These are phyloP conservation scores for Lunasporangiospora selenospora DNA, from an alignment of 192 early-diverging fungal genomes.

Conservation along the genomic window DNA sequence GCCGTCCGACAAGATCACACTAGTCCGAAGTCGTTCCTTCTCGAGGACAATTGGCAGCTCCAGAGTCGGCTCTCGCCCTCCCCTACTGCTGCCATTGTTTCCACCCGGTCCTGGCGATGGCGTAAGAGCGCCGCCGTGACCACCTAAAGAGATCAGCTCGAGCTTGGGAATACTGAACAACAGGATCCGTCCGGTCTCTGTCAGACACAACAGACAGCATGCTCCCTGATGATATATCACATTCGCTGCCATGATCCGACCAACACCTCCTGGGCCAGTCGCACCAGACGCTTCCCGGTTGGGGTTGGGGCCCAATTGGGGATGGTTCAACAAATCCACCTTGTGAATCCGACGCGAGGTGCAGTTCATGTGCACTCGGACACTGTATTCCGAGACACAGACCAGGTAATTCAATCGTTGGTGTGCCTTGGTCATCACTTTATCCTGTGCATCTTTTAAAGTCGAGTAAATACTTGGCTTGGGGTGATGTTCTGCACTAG, in stretches of 20 bases:
- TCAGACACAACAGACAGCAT: conserved; percentile 34
- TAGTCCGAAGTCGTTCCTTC: conserved; percentile 17
- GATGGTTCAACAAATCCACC: conserved; percentile 12
- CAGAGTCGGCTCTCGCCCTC: too few species aligned
- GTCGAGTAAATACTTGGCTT: conserved; percentile 27
- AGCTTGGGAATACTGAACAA: conserved; percentile 41
- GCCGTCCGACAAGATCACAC: conserved; percentile 27
- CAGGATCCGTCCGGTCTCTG: conserved; percentile 28
- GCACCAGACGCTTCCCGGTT: too few species aligned
- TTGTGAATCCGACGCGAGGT: conserved; percentile 37
- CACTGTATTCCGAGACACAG: conserved; percentile 21
- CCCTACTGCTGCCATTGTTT: conserved; percentile 3
- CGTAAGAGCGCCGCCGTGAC: too few species aligned
- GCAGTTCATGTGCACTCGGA: conserved; percentile 47
- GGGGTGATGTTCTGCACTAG: not conserved
- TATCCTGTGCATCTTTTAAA: conserved; percentile 23
- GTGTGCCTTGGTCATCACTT: conserved; percentile 28
- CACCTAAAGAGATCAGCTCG: conserved; percentile 23
- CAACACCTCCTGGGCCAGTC: too few species aligned
- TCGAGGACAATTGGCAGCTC: conserved; percentile 28
- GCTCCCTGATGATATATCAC: conserved; percentile 35
- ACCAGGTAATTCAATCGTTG: conserved; percentile 39
- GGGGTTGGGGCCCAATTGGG: too few species aligned
- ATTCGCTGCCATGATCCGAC: conserved; percentile 34
- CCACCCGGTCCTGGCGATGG: conserved; percentile 1